Conservation (phyloP, 2,329 filamentous ascomycete species). For the Phyllosticta citribraziliensis region DNA sequence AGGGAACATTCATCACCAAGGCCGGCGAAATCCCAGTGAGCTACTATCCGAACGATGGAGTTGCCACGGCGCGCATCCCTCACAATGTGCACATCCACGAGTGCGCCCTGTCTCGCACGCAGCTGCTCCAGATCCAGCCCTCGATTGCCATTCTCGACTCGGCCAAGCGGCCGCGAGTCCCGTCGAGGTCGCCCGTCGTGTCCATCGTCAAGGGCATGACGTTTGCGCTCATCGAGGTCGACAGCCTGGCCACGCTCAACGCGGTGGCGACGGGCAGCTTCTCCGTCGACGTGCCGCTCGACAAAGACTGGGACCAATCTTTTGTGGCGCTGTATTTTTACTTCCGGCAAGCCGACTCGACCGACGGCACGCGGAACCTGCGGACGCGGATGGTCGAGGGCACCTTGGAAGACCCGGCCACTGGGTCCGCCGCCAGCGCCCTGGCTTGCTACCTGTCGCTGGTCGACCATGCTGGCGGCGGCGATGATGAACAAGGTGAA, state of each 20-base stretch:
- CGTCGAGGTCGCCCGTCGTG: constrained; percentile 25
- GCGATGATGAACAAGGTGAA: not conserved
- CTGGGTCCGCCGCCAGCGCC: constrained; percentile 41
- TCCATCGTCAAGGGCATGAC: constrained; percentile 63
- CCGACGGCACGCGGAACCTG: constrained; percentile 27
- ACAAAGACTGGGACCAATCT: constrained; percentile 43
- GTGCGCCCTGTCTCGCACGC: constrained; percentile 14
- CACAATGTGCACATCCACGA: constrained; percentile 56
- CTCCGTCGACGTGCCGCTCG: constrained; percentile 27
- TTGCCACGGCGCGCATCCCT: constrained; percentile 55
- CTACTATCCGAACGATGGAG: constrained; percentile 29
- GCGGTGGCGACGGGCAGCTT: constrained; percentile 26
- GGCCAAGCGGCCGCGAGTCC: constrained; percentile 5
- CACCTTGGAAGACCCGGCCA: constrained; percentile 40
- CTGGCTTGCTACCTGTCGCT: constrained; percentile 37
- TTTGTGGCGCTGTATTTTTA: constrained; percentile 53
- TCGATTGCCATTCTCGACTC: constrained; percentile 17
- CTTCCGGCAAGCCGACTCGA: constrained; percentile 31
- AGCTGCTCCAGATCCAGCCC: constrained; percentile 26
- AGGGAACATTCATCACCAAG: constrained; percentile 33
- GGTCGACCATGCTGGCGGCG: constrained; percentile 16
- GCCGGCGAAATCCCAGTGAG: constrained; percentile 35
- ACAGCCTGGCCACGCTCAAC: constrained; percentile 49
- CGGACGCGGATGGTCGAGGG: constrained; percentile 53
- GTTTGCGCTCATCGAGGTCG: constrained; percentile 56